Conservation (phyloP, 306 rosid species). For the Rosa lucieae region DNA sequence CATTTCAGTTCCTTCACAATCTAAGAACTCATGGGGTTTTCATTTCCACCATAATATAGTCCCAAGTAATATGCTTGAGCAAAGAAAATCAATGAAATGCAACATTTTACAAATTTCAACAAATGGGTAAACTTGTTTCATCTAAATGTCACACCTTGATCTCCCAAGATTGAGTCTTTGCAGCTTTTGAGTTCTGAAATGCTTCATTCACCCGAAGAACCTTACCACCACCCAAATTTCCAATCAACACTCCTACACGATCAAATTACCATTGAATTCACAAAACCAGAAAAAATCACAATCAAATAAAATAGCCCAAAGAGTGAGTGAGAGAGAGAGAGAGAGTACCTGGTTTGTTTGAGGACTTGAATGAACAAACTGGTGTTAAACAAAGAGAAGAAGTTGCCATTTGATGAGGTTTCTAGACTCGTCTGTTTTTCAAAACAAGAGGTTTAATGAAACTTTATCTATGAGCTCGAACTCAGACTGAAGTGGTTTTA, state of each 20-base stretch:
- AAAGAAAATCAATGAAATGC: neutral
- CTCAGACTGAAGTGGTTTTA: conserved; percentile 15
- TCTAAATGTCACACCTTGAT: conserved; percentile 59
- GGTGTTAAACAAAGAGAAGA: conserved; percentile 46
- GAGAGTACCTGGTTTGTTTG: conserved; percentile 65
- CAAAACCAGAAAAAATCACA: conserved; percentile 11
- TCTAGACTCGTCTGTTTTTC: neutral
- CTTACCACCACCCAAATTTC: conserved; percentile 46
- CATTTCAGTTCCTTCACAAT: conserved; percentile 6
- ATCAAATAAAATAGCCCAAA: neutral
- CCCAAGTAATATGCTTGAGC: neutral
- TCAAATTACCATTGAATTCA: neutral
- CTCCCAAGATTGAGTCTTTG: conserved; percentile 57
- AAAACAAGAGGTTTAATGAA: neutral
- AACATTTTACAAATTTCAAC: neutral
- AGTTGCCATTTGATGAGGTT: conserved; percentile 52
- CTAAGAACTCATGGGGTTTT: neutral
- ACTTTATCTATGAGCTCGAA: conserved; percentile 9
- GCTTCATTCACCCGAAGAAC: conserved; percentile 53
- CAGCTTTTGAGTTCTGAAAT: conserved; percentile 53
- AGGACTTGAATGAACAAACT: conserved; percentile 55
- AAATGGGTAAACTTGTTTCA: conserved; percentile 7
- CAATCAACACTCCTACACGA: conserved; percentile 39
- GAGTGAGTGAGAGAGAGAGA: neutral
- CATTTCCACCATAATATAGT: neutral